A percentile compares a stretch with the other conserved stretches of the same genome.
Conservation (phyloP, 2,329 filamentous ascomycete species). For the Fusarium sp. region DNA sequence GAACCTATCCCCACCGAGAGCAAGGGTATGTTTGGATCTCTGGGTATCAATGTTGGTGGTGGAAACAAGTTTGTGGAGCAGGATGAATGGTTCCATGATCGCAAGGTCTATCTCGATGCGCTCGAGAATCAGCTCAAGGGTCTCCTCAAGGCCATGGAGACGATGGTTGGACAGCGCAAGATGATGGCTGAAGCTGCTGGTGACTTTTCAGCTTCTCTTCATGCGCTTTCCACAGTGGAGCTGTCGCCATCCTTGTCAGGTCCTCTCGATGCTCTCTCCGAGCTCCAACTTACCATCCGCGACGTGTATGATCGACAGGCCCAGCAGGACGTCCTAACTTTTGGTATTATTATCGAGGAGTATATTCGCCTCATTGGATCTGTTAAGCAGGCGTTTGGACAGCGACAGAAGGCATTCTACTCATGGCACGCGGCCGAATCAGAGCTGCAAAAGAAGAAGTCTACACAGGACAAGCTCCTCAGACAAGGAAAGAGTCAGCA, state of each 20-base stretch:
- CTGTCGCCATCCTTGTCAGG: constrained; percentile 89
- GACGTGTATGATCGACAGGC: constrained; percentile 97
- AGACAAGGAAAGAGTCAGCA: constrained; percentile 96
- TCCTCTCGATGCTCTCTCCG: constrained; percentile 90
- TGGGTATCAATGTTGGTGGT: constrained; percentile 82
- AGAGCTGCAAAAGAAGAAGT: constrained; percentile 89
- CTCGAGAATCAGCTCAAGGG: constrained; percentile 92
- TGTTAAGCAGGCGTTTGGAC: constrained; percentile 91
- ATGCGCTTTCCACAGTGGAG: constrained; percentile 91
- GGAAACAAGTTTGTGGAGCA: constrained; percentile 95
- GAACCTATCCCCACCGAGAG: constrained; percentile 88
- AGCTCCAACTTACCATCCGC: constrained; percentile 91
- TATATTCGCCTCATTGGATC: constrained; percentile 97
- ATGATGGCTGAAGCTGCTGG: constrained; percentile 92
- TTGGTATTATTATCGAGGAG: constrained; percentile 98
- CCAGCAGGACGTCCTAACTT: constrained; percentile 94
- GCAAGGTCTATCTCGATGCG: constrained; percentile 92
- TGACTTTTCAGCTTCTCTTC: constrained; percentile 93
- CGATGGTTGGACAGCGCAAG: constrained; percentile 91
- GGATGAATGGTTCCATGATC: constrained; percentile 99
- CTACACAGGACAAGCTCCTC: constrained; percentile 92
- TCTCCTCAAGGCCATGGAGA: constrained; percentile 92
- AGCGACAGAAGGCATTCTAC: constrained; percentile 95
- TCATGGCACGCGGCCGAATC: constrained; percentile 93
- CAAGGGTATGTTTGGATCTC: constrained; percentile 90